These are phyloP conservation scores for Fusarium sp. DNA, from an alignment of 2,329 filamentous ascomycete genomes.

Conservation along the genomic window DNA sequence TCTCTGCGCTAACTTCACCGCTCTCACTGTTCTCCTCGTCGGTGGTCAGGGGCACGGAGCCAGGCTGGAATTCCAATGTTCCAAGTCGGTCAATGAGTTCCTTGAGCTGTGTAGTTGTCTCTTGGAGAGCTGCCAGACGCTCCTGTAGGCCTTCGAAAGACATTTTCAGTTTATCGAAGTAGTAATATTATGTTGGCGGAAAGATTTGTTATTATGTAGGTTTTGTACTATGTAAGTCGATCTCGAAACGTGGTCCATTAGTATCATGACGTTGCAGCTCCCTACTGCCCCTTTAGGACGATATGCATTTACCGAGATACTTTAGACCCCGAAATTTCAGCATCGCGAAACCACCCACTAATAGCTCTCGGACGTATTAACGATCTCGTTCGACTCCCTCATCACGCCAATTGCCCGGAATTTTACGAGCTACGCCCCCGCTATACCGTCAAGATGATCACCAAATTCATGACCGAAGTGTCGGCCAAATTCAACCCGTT, in stretches of 20 bases:
- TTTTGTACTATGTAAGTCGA: constrained; percentile 14
- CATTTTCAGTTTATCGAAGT: constrained; percentile 53
- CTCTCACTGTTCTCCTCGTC: constrained; percentile 68
- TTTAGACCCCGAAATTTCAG: constrained; percentile 44
- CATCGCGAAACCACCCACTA: constrained; percentile 21
- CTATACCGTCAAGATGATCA: constrained; percentile 74
- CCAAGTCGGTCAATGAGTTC: constrained; percentile 72
- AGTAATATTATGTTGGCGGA: neutral
- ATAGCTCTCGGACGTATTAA: constrained; percentile 14
- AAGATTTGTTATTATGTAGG: neutral
- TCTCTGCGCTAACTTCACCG: constrained; percentile 82
- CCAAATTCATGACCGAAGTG: constrained; percentile 87
- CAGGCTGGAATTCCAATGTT: constrained; percentile 69
- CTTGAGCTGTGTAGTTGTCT: constrained; percentile 69
- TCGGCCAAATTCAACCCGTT: constrained; percentile 94
- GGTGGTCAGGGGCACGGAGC: constrained; percentile 65
- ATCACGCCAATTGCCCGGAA: neutral
- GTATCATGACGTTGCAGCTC: constrained; percentile 46
- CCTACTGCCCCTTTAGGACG: constrained; percentile 33
- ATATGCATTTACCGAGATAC: constrained; percentile 45
- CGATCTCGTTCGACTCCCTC: constrained; percentile 22
- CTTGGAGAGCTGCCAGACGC: constrained; percentile 71
- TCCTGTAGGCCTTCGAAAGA: constrained; percentile 73
- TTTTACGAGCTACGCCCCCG: constrained; percentile 17
- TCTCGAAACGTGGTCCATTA: constrained; percentile 46